A percentile compares a stretch with the other conserved stretches of the same genome.
Evolutionary conservation across 2,329 filamentous ascomycete species (phyloP).

Genomic region (Claviceps paspali): DNA sequence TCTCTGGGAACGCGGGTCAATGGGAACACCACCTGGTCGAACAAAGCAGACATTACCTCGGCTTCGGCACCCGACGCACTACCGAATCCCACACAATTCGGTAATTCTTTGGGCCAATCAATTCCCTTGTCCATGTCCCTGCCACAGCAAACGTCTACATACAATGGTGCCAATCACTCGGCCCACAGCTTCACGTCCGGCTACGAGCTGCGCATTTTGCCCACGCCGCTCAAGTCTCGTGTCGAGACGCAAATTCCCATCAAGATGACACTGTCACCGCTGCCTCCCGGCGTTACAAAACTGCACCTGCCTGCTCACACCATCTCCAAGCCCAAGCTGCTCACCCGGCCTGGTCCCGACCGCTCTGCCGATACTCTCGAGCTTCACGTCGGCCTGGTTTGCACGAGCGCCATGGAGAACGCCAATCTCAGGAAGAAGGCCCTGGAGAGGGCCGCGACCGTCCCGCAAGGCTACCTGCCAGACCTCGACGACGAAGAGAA

Average conservation of each 20-base stretch:
- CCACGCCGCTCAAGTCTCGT: slow-evolving; percentile 66
- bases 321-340: slow-evolving; percentile 85
- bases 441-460: slow-evolving; percentile 35
- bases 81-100: slow-evolving; percentile 13
- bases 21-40: slow-evolving; percentile 22
- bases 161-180: slow-evolving; percentile 8
- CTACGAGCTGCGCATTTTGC: slow-evolving; percentile 42
- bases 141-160: slow-evolving; percentile 15
- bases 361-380: slow-evolving; percentile 61
- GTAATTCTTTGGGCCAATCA: slow-evolving; percentile 6
- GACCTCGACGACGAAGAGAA: slow-evolving; percentile 43
- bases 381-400: slow-evolving; percentile 69
- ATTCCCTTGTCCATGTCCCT: slow-evolving; percentile 8
- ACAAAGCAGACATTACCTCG: slow-evolving; percentile 13
- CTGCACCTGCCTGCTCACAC: slow-evolving; percentile 79
- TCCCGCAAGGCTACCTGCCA: slow-evolving; percentile 22
- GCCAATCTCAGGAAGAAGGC: slow-evolving; percentile 51
- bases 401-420: slow-evolving; percentile 80
- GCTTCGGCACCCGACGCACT: slow-evolving; percentile 12
- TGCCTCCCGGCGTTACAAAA: slow-evolving; percentile 62
- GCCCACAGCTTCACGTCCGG: slow-evolving; percentile 17
- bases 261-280: slow-evolving; percentile 58
- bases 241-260: slow-evolving; percentile 96
- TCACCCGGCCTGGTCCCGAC: slow-evolving; percentile 55
- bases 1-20: slow-evolving; percentile 22